These are phyloP conservation scores for Trypanosoma cruzi DNA, from an alignment of 208 protist genomes.

Conservation along the genomic window DNA sequence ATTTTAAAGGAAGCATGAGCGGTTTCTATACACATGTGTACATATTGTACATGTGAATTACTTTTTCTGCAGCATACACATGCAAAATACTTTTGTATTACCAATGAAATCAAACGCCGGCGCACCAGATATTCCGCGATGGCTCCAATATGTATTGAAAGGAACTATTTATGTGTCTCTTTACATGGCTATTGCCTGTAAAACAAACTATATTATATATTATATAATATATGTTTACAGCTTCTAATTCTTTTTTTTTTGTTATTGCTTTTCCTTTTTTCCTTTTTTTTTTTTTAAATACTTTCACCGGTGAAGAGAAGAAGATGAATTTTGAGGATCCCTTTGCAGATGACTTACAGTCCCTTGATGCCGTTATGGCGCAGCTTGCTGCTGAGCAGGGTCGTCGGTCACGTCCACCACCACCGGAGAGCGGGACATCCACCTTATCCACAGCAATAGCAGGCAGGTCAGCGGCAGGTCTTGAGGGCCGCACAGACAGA, in stretches of 20 bases:
- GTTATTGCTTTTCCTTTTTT: not conserved
- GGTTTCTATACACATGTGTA: not conserved
- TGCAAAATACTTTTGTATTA: no score
- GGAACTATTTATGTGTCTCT: not conserved
- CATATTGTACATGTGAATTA: not conserved
- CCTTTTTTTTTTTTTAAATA: conserved; percentile 9
- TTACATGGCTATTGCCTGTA: not conserved
- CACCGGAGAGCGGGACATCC: not conserved
- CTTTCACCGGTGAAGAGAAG: not conserved
- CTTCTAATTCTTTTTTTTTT: no score
- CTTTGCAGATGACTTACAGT: conserved; percentile 61
- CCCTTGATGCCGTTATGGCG: conserved; percentile 34
- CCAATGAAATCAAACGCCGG: not conserved
- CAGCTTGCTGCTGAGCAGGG: conserved; percentile 12
- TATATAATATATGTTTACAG: not conserved
- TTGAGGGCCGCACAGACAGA: conserved; percentile 23
- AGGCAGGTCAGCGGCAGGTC: not conserved
- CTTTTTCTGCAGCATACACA: no score
- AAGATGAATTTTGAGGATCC: conserved; percentile 73
- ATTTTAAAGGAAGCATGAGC: not conserved
- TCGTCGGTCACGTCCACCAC: not conserved
- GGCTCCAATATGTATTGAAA: not conserved
- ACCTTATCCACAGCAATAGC: not conserved
- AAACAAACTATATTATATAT: not conserved
- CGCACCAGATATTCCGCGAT: not conserved